These are phyloP conservation scores for Penicillium chermesinum DNA, from an alignment of 495 filamentous ascomycete genomes.

Conservation along the genomic window DNA sequence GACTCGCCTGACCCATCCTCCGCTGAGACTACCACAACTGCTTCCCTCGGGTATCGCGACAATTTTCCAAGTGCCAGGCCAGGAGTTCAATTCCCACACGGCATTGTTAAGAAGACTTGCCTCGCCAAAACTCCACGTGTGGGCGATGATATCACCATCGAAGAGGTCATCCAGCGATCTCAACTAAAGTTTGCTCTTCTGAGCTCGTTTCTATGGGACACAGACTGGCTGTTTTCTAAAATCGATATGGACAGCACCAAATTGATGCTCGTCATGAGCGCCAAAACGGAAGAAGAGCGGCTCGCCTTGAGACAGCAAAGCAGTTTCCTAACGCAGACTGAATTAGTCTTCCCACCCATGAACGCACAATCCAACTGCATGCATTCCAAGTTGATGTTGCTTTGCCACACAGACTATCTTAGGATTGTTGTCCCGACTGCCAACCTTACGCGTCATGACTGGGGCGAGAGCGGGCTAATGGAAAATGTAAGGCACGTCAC, in stretches of 20 bases:
- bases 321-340: conserved; percentile 8
- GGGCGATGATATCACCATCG: conserved; percentile 76
- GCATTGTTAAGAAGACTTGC: conserved; percentile 81
- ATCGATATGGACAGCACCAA: conserved; percentile 48
- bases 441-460: conserved; percentile 75
- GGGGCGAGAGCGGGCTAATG: conserved; percentile 75
- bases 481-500: conserved; percentile 57
- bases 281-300: conserved; percentile 45
- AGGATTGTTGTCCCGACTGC: conserved; percentile 76
- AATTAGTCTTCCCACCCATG: conserved; percentile 78
- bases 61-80: conserved; percentile 22
- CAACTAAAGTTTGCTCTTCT: conserved; percentile 72
- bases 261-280: conserved; percentile 66
- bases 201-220: conserved; percentile 83
- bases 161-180: conserved; percentile 75
- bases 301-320: neutral
- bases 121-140: conserved; percentile 48
- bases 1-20: too few species aligned
- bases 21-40: neutral
- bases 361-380: conserved; percentile 60
- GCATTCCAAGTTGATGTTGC: conserved; percentile 86
- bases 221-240: conserved; percentile 64
- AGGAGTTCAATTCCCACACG: conserved; percentile 57
- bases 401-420: conserved; percentile 64
- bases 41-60: neutral